A percentile compares a stretch with the other conserved stretches of the same genome.
Evolutionary conservation across 73 alveolate genomes (phyloP).

Genomic region (Paramecium octaurelia): DNA sequence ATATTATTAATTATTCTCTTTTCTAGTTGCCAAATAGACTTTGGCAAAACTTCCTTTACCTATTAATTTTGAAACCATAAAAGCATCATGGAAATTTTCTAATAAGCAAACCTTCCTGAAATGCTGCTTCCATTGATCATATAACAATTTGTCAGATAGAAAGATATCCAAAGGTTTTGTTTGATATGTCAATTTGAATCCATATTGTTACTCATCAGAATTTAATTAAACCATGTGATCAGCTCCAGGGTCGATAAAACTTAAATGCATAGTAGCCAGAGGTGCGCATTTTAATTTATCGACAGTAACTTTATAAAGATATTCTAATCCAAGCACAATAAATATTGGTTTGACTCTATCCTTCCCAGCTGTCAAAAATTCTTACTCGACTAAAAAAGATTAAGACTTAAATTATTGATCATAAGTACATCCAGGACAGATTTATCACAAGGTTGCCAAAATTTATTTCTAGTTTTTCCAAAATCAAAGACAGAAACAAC

Average conservation of each 20-base stretch:
- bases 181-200: constrained; percentile 41
- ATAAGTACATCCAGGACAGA: neutral
- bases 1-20: constrained; percentile 50
- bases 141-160: neutral
- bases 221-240: constrained; percentile 34
- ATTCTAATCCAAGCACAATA: neutral
- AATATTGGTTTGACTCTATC: neutral
- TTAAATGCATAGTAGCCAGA: neutral
- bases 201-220: constrained; percentile 14
- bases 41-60: constrained; percentile 74
- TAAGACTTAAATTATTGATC: neutral
- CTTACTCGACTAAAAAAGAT: neutral
- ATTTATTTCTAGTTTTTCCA: neutral
- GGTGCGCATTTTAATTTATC: neutral
- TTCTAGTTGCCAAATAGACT: constrained; percentile 66
- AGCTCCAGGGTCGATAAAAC: neutral
- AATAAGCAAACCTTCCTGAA: neutral
- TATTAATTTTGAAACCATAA: constrained; percentile 38
- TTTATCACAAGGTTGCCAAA: constrained; percentile 20
- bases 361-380: neutral
- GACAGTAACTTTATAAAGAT: neutral
- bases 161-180: constrained; percentile 38
- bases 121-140: constrained; percentile 19
- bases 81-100: neutral
- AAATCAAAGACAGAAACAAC: constrained; percentile 28